Conservation (phyloP, 2,329 filamentous ascomycete genomes). For the Triangularia setosa region DNA sequence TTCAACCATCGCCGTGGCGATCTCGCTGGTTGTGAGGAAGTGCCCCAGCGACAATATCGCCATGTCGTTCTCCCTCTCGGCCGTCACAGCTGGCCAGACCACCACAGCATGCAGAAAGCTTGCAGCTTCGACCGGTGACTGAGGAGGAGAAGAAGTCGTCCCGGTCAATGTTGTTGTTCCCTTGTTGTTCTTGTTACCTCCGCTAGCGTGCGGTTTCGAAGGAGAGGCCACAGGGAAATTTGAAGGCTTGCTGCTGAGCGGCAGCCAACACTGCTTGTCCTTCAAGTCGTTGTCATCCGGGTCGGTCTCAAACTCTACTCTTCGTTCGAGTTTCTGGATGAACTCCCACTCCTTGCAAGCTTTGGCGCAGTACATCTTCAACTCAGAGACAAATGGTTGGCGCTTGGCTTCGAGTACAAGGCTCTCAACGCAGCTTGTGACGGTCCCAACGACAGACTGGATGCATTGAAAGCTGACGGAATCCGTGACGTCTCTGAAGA, state of each 20-base stretch:
- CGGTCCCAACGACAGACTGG: not conserved
- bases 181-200: not conserved
- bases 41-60: constrained; percentile 8
- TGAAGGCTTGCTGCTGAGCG: not conserved
- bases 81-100: constrained; percentile 17
- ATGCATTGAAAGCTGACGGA: not conserved
- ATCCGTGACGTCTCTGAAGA: not conserved
- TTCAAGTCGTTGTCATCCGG: not conserved
- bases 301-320: not conserved
- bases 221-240: not conserved
- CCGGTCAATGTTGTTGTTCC: not conserved
- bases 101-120: not conserved
- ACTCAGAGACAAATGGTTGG: not conserved
- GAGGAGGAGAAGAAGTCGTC: not conserved
- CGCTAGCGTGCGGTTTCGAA: not conserved
- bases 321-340: constrained; percentile 12
- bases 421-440: not conserved
- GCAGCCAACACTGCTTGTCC: not conserved
- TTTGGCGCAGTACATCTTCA: constrained; percentile 3
- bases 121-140: not conserved
- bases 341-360: constrained; percentile 10
- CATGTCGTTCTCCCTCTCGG: not conserved
- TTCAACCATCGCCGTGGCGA: constrained; percentile 9
- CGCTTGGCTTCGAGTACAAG: not conserved
- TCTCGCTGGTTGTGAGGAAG: constrained; percentile 3